These are phyloP conservation scores for Oryza glumipatula DNA, from an alignment of 176 grass and related monocot genomes.

Conservation along the genomic window DNA sequence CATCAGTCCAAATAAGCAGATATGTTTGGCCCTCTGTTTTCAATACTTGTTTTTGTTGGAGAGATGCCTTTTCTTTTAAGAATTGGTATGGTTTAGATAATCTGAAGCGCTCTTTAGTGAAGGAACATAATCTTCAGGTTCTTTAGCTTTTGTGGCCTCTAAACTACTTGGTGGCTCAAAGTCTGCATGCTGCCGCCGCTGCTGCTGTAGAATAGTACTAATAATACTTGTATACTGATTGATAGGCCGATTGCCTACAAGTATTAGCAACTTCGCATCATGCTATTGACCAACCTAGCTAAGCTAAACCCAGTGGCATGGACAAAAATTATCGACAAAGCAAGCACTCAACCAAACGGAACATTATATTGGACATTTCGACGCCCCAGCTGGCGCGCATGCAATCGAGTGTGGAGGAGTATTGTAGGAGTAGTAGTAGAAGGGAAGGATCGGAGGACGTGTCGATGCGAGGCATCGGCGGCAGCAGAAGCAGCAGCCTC, in stretches of 20 bases:
- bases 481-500: neutral
- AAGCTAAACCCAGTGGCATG: neutral
- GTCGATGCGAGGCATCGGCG: slow-evolving; percentile 5
- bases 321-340: slow-evolving; percentile 36
- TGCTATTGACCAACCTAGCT: neutral
- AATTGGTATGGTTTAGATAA: neutral
- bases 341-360: slow-evolving; percentile 19
- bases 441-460: slow-evolving; percentile 4
- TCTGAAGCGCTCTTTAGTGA: neutral
- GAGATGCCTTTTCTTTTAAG: neutral
- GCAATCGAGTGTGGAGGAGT: neutral
- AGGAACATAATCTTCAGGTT: neutral
- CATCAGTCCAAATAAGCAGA: neutral
- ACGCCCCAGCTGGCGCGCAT: slow-evolving; percentile 37
- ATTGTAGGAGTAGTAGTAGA: neutral
- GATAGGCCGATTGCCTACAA: neutral
- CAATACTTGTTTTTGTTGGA: neutral
- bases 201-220: too few species aligned
- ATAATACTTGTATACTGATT: neutral
- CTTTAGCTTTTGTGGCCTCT: neutral
- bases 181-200: too few species aligned
- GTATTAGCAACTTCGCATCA: neutral
- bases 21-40: neutral
- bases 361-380: neutral
- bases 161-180: too few species aligned